phyloP scores from a whole-genome alignment of 2,329 filamentous ascomycete species.

The Fusarium tanahbumbuense region DNA sequence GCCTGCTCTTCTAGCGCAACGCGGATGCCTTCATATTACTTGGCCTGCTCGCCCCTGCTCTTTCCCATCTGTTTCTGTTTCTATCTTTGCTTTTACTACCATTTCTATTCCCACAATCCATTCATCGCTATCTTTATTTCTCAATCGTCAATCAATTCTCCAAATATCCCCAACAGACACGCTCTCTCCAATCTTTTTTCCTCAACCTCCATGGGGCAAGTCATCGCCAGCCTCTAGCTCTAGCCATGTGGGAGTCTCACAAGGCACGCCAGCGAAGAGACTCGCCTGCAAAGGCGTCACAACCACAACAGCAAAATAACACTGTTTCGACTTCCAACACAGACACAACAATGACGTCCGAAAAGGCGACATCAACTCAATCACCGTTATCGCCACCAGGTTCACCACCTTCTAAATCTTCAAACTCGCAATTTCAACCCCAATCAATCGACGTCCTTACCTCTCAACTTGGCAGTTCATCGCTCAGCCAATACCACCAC shows the following conservation, averaged over 20 bases:
- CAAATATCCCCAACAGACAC: background rate
- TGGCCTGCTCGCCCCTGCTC: constrained; percentile 38
- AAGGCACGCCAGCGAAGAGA: constrained; percentile 31
- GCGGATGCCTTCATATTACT: constrained; percentile 49
- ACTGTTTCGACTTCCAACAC: background rate
- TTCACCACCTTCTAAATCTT: constrained; percentile 27
- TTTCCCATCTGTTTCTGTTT: constrained; percentile 16
- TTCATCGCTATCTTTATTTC: background rate
- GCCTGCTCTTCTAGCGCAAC: constrained; percentile 46
- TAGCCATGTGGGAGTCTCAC: constrained; percentile 44
- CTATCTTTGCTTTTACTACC: background rate
- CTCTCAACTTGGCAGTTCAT: constrained; percentile 40
- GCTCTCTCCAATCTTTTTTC: background rate
- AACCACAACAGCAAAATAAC: constrained; percentile 3
- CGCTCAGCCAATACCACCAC: constrained; percentile 26
- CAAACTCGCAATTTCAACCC: constrained; percentile 3
- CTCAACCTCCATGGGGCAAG: constrained; percentile 37
- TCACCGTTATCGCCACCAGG: constrained; percentile 37
- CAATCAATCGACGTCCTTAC: constrained; percentile 41
- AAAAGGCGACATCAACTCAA: constrained; percentile 3
- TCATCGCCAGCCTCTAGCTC: constrained; percentile 28
- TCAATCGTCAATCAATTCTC: background rate
- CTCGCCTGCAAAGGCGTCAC: constrained; percentile 28
- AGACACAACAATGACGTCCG: constrained; percentile 9
- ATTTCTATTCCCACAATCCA: constrained; percentile 2